Evolutionary conservation across 441 rosid genomes (phyloP).

Genomic region (Syzygium syzygioides): DNA sequence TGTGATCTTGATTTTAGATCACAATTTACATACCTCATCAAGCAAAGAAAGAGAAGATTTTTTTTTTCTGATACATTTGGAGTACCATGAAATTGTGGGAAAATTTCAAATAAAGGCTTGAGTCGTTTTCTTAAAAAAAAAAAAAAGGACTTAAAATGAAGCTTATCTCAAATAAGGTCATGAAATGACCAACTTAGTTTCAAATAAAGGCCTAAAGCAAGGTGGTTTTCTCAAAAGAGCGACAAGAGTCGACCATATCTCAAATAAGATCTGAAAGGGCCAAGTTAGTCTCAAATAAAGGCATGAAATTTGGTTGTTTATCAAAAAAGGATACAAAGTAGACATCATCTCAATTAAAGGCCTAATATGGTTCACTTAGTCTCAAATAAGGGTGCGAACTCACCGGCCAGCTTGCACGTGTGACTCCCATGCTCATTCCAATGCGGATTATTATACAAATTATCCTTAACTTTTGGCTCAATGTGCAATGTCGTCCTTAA

Average conservation of each 20-base stretch:
- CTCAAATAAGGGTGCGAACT: no score
- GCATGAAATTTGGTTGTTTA: no score
- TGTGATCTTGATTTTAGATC: background rate
- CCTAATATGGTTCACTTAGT: no score
- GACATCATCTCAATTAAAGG: no score
- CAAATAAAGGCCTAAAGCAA: no score
- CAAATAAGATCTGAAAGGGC: no score
- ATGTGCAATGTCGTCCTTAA: fast-evolving
- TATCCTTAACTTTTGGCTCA: fast-evolving
- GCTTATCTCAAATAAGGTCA: background rate
- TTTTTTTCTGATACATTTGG: background rate
- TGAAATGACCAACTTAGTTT: background rate
- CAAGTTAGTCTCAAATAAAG: no score
- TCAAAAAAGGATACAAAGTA: no score
- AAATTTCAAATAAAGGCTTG: background rate
- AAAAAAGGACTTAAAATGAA: background rate
- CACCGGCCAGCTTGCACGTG: no score
- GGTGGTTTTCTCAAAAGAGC: no score
- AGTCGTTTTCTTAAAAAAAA: background rate
- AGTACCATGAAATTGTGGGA: fast-evolving
- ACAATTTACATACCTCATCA: background rate
- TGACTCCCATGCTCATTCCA: background rate
- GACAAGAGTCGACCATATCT: background rate
- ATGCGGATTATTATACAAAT: background rate
- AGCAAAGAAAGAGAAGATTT: background rate